These are phyloP conservation scores for Litsea cubeba DNA, from an alignment of 164 flowering plant species.

Conservation along the genomic window DNA sequence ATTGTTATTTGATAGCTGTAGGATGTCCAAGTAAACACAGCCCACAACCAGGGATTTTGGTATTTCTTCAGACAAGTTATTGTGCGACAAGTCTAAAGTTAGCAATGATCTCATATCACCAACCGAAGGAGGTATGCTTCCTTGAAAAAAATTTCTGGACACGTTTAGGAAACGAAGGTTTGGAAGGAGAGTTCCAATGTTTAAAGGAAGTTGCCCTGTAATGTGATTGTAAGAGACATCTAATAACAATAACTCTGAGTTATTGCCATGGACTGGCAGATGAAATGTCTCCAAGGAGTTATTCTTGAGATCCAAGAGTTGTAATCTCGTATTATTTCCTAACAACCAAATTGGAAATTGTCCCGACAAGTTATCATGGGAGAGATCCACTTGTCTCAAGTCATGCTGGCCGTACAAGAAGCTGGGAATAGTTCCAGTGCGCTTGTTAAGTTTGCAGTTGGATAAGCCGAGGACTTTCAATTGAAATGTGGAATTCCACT, in stretches of 20 bases:
- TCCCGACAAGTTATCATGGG: conserved; percentile 2
- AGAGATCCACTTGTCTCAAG: conserved; percentile 2
- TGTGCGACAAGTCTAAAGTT: not conserved
- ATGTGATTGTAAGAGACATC: not conserved
- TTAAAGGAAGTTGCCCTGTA: not conserved
- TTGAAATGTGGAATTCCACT: conserved; percentile 1
- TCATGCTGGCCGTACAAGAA: not conserved
- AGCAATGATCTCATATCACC: not conserved
- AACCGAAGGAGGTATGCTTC: conserved; percentile 2
- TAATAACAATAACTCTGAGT: not conserved
- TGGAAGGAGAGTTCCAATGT: conserved; percentile 1
- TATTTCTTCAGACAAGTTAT: not conserved
- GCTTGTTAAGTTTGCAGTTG: not conserved
- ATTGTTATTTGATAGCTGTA: conserved; percentile 7
- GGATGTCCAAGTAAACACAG: not conserved
- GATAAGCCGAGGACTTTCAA: not conserved
- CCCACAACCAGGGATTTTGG: not conserved
- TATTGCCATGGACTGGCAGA: not conserved
- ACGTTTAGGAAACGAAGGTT: not conserved
- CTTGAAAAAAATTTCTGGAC: not conserved
- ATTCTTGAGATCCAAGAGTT: not conserved
- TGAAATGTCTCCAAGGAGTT: conserved; percentile 1
- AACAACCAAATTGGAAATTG: conserved; percentile 6
- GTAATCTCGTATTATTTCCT: not conserved
- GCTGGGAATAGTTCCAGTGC: not conserved